Conservation (phyloP, 2,329 filamentous ascomycete genomes). For the Alternaria solani region DNA sequence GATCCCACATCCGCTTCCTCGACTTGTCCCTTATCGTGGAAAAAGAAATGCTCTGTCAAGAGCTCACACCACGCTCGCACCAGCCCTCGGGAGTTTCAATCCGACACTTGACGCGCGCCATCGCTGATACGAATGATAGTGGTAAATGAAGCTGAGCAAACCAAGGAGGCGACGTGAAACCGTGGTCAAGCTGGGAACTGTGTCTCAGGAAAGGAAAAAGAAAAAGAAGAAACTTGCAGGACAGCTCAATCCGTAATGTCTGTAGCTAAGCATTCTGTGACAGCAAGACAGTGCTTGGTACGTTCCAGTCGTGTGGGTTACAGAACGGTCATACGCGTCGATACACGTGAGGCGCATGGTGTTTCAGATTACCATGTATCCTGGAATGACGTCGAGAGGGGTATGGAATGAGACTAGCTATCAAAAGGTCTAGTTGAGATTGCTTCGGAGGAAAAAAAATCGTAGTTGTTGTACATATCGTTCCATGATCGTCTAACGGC, state of each 20-base stretch:
- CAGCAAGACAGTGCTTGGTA: constrained; percentile 4
- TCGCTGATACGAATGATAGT: background rate
- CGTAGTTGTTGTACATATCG: constrained; percentile 7
- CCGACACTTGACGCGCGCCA: background rate
- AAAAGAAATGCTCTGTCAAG: background rate
- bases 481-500: constrained; percentile 1
- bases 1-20: background rate
- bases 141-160: background rate
- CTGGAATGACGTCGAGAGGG: background rate
- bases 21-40: background rate
- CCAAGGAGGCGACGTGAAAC: background rate
- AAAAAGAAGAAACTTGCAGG: background rate
- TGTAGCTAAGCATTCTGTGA: constrained; percentile 6
- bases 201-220: background rate
- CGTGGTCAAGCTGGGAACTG: background rate
- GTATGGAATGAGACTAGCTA: background rate
- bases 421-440: background rate
- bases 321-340: constrained; percentile 1
- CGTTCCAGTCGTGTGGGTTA: constrained; percentile 1
- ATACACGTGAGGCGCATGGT: constrained; percentile 1
- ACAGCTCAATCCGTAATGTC: background rate
- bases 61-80: background rate
- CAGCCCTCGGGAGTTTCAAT: background rate
- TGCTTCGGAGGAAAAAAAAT: background rate
- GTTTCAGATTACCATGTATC: background rate